Percentiles rank a stretch among this genome's conserved stretches.
phyloP scores from a whole-genome alignment of 1,284 basidiomycete genomes.

The Apiotrichum sp. region DNA sequence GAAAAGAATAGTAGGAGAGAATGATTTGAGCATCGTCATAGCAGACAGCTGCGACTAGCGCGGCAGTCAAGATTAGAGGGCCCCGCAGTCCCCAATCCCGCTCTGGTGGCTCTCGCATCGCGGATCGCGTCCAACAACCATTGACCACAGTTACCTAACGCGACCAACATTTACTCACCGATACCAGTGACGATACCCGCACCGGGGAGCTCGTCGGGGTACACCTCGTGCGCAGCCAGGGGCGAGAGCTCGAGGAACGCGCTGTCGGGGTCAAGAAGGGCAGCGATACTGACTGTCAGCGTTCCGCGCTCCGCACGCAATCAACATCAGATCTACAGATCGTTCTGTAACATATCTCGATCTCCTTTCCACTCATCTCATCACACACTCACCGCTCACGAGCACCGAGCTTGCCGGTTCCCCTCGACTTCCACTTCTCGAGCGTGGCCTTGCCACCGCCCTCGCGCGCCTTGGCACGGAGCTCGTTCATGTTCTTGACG shows the following conservation, averaged over 20 bases:
- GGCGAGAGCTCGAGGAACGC: slow-evolving; percentile 85
- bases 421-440: slow-evolving; percentile 61
- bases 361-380: neutral
- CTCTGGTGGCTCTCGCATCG: too few relatives aligned
- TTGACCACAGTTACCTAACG: too few relatives aligned
- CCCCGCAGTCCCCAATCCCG: too few relatives aligned
- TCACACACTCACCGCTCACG: slow-evolving; percentile 62
- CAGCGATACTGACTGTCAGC: slow-evolving; percentile 51
- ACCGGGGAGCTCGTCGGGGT: slow-evolving; percentile 73
- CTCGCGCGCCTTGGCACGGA: slow-evolving; percentile 51
- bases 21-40: too few relatives aligned
- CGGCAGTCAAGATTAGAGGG: too few relatives aligned
- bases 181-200: slow-evolving; percentile 91
- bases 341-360: too few relatives aligned
- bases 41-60: too few relatives aligned
- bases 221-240: slow-evolving; percentile 81
- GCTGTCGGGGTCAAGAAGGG: slow-evolving; percentile 74
- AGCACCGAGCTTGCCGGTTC: slow-evolving; percentile 76
- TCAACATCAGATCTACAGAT: too few relatives aligned
- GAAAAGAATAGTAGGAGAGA: too few relatives aligned
- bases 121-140: too few relatives aligned
- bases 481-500: slow-evolving; percentile 18
- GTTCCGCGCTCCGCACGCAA: too few relatives aligned
- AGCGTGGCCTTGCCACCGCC: slow-evolving; percentile 58
- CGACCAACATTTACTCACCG: slow-evolving; percentile 46